Conservation (phyloP, 257 asterid species). For the Solanum chiquidenum region DNA sequence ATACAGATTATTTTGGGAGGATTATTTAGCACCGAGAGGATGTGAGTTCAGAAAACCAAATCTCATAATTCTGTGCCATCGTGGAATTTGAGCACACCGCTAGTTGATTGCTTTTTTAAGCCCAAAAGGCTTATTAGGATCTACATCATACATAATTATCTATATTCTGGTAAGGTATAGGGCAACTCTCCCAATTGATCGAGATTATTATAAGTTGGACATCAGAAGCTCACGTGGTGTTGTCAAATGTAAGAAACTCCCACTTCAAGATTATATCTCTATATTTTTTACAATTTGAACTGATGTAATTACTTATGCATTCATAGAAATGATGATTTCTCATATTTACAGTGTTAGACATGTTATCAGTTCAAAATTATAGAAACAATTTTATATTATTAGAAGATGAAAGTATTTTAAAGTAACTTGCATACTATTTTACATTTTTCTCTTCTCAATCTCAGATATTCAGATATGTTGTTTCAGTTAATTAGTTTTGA, state of each 20-base stretch:
- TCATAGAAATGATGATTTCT: background rate
- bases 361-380: background rate
- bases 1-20: no score
- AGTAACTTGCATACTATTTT: background rate
- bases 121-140: background rate
- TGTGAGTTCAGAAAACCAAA: no score
- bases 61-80: background rate
- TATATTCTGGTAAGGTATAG: no score
- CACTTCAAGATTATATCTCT: background rate
- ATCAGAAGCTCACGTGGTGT: background rate
- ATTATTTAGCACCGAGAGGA: no score
- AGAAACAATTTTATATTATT: background rate
- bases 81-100: background rate
- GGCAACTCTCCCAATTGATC: background rate
- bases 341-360: background rate
- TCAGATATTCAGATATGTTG: no score
- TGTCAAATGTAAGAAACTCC: background rate
- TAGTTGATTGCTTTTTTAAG: background rate
- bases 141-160: no score
- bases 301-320: background rate
- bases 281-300: background rate
- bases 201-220: background rate
- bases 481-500: no score
- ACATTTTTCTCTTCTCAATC: background rate
- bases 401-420: background rate